Evolutionary conservation across 169 alveolate genomes (phyloP), one percentile per base, ranked within the genome.

Genomic region (Cryptosporidium meleagridis): DNA sequence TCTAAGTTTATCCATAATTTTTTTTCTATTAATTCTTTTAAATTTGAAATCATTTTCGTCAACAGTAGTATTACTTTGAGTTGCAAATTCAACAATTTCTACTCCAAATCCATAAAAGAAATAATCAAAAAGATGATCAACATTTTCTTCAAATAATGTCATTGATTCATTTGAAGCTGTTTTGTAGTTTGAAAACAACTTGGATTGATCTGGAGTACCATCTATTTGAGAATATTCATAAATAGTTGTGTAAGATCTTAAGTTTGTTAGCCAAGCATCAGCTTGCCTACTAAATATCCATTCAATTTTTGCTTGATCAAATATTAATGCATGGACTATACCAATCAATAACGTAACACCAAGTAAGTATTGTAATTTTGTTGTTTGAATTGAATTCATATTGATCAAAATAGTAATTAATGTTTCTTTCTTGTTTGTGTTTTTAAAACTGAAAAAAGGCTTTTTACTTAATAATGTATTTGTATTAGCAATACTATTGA

Each of bases 251-350:
- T 80, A 80, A 26, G 89, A 80, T 33, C 75, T 80, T 29, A 80
- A 31, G 31, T 80, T 80, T 6, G 75, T 14, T 23, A 80, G 23
- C 89, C 89, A 80, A 3, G 75, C 35, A 23, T 80, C 89, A 21
- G 89, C 89, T 33, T 80, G 89, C 35, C 89, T 80, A 55, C 89
- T 80, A 48, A 80, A 80, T 18, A 80, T 80, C 89, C 89, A 80
- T 0, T 65, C 75, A 29, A 48, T 41, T 26, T 80, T 80, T 14
- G 89, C 80, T 55, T 80, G 89, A 33, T 80, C 89, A 29, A 80
- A 80, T 12, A 80, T 23, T 16, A 80, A 31, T 62, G 80, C 35
- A 80, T 80, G 41, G 16, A 62, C 89, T 18, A 65, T 59, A 41
- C 75, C 41, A 1, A 52, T 4, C 6, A 73, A 31, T 37, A 55